Percentiles rank a stretch among this genome's conserved stretches.
phyloP scores from a whole-genome alignment of 306 rosid genomes.

The Abrus precatorius region DNA sequence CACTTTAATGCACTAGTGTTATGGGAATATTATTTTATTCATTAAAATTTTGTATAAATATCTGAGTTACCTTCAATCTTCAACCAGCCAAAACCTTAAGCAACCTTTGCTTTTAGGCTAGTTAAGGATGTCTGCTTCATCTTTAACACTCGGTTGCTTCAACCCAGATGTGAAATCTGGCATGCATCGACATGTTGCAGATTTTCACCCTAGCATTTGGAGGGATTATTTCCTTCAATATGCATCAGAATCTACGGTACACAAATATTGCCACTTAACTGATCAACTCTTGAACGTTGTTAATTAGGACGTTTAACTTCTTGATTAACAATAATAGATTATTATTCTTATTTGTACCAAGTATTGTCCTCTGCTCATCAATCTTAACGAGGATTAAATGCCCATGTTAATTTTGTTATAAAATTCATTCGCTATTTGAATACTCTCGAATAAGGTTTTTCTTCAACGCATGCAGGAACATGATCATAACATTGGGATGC shows the following conservation, averaged over 20 bases:
- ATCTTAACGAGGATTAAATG: too few relatives aligned
- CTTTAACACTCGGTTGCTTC: not conserved
- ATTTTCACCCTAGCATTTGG: constrained; percentile 20
- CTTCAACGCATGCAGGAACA: constrained; percentile 47
- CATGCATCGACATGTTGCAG: constrained; percentile 2
- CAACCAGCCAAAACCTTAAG: too few relatives aligned
- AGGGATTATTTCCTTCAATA: constrained; percentile 24
- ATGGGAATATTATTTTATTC: too few relatives aligned
- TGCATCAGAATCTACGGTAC: constrained; percentile 27
- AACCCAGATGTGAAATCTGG: not conserved
- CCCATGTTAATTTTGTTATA: too few relatives aligned
- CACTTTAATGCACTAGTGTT: too few relatives aligned
- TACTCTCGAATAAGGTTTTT: not conserved
- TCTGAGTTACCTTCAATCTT: too few relatives aligned
- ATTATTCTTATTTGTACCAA: too few relatives aligned
- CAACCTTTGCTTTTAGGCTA: not conserved
- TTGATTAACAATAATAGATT: too few relatives aligned
- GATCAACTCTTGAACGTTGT: too few relatives aligned
- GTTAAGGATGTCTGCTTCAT: not conserved
- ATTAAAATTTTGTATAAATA: too few relatives aligned
- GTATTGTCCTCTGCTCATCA: not conserved
- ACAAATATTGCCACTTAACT: not conserved
- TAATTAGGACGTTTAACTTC: too few relatives aligned
- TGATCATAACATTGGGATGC: not conserved
- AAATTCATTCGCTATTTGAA: not conserved